Evolutionary conservation across 441 rosid species (phyloP), one percentile per base, ranked within the genome.

Genomic region (Populus tomentosa): DNA sequence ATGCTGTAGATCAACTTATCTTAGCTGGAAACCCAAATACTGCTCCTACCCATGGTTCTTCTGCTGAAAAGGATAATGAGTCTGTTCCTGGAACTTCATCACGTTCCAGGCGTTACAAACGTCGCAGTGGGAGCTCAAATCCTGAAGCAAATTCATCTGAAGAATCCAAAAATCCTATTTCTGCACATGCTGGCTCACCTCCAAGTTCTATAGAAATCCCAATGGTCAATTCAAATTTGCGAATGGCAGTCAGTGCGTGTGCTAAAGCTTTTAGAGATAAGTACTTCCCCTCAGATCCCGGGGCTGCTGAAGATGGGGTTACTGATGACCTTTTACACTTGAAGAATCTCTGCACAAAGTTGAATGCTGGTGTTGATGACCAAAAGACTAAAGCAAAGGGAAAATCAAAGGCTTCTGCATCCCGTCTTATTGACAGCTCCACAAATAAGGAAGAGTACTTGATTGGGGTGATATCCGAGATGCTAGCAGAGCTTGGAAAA

Each of bases 201-300:
- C 92, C 87, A 23, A 87, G 85, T 74, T 86, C 94, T 14, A 73
- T 81, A 65, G 99, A 93, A 85, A 84, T 88, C 69, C 97, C 98
- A 32, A 77, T 87, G 6, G 86, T 86, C 33, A 93, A 86, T 89
- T 86, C 94, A 76, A 89, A 84, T 85, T 87, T 93, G 68, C 91
- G 93, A 63, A 81, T 87, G 75, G 76, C 92, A 8, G 98, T 97
- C 53, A 87, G 98, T 89, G 84, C 97, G 8, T 81, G 89, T 87
- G 98, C 99, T 79, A 93, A 92, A 91, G 91, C 92, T 78, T 95
- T 97, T 73, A 97, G 90, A 81, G 97, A 93, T 68, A 97, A 92
- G 85, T 85, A 93, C 82, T 97, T 93, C 78, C 89, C 90, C 1
- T 85, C 95, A 20, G 98, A 88, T 87, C 87, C 90, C 33, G 98